Evolutionary conservation across 2,329 filamentous ascomycete species (phyloP).

Genomic region (Dothistroma septosporum): DNA sequence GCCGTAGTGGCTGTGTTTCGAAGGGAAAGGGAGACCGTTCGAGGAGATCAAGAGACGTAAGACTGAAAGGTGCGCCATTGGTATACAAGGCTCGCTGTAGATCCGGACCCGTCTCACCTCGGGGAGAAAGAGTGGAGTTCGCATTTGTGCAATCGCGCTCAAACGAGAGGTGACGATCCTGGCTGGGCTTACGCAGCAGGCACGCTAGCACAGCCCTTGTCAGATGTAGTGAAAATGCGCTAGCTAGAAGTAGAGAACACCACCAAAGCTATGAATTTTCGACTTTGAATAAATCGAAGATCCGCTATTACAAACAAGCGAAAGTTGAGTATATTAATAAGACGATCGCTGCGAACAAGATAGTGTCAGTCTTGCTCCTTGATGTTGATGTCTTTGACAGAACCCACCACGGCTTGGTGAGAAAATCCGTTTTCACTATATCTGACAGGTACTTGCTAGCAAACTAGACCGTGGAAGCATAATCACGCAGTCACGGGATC

Average conservation of each 20-base stretch:
- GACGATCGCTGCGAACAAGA: too few species aligned
- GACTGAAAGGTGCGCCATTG: background rate
- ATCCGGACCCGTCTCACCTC: background rate
- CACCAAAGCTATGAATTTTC: too few species aligned
- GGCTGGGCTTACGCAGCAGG: background rate
- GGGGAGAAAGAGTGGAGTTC: background rate
- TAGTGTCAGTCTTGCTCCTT: background rate
- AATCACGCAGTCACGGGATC: background rate
- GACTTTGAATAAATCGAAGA: too few species aligned
- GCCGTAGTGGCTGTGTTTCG: conserved; percentile 20
- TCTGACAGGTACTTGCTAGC: background rate
- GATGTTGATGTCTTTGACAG: background rate
- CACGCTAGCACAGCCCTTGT: too few species aligned
- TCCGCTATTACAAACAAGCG: too few species aligned
- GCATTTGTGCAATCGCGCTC: background rate
- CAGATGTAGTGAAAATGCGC: too few species aligned
- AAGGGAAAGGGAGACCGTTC: background rate
- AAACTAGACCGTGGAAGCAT: background rate
- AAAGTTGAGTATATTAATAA: too few species aligned
- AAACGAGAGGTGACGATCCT: background rate
- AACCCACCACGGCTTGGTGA: background rate
- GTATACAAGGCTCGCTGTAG: background rate
- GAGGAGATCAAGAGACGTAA: background rate
- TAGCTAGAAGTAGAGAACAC: too few species aligned
- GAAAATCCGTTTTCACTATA: too few species aligned